A percentile compares a stretch with the other conserved stretches of the same genome.
These are phyloP conservation scores for Cladosporium colombiae DNA, from an alignment of 2,329 filamentous ascomycete species.

Conservation along the genomic window DNA sequence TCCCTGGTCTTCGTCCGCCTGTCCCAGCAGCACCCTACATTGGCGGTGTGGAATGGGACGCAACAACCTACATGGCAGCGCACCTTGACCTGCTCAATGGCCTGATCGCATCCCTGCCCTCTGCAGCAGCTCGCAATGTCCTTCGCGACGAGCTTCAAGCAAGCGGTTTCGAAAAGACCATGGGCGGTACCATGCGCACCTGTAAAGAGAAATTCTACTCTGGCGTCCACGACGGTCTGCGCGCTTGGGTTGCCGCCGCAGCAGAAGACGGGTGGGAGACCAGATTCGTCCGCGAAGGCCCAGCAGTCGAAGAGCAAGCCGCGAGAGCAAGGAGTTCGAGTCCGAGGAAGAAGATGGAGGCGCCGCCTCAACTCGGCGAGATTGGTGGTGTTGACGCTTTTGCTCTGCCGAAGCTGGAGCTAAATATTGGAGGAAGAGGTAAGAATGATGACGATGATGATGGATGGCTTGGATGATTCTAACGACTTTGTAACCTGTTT, in stretches of 20 bases:
- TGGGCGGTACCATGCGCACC: slow-evolving; percentile 79
- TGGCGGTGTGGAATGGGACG: slow-evolving; percentile 97
- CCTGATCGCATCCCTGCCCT: slow-evolving; percentile 78
- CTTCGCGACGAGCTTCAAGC: slow-evolving; percentile 77
- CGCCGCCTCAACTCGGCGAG: slow-evolving; percentile 28
- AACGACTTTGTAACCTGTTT: slow-evolving; percentile 5
- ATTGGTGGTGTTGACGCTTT: slow-evolving; percentile 22
- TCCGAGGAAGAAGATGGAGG: slow-evolving; percentile 41
- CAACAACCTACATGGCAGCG: slow-evolving; percentile 90
- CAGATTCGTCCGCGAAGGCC: slow-evolving; percentile 75
- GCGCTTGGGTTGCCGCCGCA: slow-evolving; percentile 87
- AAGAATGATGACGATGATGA: slow-evolving; percentile 30
- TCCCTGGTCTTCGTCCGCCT: slow-evolving; percentile 82
- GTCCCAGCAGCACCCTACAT: slow-evolving; percentile 95
- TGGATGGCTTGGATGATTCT: slow-evolving; percentile 36
- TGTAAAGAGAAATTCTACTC: slow-evolving; percentile 99
- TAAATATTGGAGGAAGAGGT: slow-evolving; percentile 26
- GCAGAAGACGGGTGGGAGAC: slow-evolving; percentile 87
- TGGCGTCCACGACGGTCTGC: slow-evolving; percentile 82
- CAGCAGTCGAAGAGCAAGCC: slow-evolving; percentile 46
- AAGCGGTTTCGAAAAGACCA: slow-evolving; percentile 87
- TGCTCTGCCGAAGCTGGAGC: slow-evolving; percentile 28
- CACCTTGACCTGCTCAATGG: slow-evolving; percentile 93
- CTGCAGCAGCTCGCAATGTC: slow-evolving; percentile 67
- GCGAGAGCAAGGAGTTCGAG: slow-evolving; percentile 38